Base-by-base conservation (phyloP, 2,329 filamentous ascomycete genomes). In the Ophiocordyceps camponoti-floridani region DNA sequence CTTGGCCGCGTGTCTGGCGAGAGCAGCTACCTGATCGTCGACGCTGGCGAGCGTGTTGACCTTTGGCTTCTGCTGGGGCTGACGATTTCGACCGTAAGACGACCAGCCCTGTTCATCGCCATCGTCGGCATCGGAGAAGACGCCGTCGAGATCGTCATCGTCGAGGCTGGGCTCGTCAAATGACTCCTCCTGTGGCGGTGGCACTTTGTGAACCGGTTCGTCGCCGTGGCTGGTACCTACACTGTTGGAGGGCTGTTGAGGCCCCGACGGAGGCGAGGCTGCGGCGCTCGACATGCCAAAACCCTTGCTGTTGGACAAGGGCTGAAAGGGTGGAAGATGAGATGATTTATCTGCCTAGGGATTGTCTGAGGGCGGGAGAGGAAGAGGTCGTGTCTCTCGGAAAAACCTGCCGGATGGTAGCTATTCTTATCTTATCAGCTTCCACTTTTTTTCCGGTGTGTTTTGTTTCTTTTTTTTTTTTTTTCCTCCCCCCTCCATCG, bases 21-120 rank as follows among this genome's bases (percentile, higher is more conserved):
- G 71, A n/a, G 79, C 80, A 4, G 81, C 79, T 44, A 94, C 82
- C 54, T 95, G 86, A 56, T 95, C 88, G 59, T 94, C 86, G 44
- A 94, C 73, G 23, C 77, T 81, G 23, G 84, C 75, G 48, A 75
- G 72, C 1, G 84, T 88, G 62, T 94, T 94, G 41, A 84, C 77
- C 1, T 73, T 73, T 7, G 85, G 84, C 55, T 81, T 84, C 58
- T 88, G 85, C 16, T 79, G 73, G 46, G 83, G 62, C 55, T 79
- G 79, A 47, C 77, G 73, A 59, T 93, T 85, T 48, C 87, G 81
- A 60, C 94, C 94, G 68, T 91, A 91, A 43, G 77, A 67, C 16
- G 72, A 63, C 54, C 75, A 76, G 23, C 77, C 77, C 48, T 83
- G 23, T 23, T 23, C 23, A 23, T 23, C 23, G 23, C 23, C 73